Percentiles rank a stretch among this genome's conserved stretches.
Evolutionary conservation across 441 rosid genomes (phyloP).

Genomic region (Flueggea neowawraea): DNA sequence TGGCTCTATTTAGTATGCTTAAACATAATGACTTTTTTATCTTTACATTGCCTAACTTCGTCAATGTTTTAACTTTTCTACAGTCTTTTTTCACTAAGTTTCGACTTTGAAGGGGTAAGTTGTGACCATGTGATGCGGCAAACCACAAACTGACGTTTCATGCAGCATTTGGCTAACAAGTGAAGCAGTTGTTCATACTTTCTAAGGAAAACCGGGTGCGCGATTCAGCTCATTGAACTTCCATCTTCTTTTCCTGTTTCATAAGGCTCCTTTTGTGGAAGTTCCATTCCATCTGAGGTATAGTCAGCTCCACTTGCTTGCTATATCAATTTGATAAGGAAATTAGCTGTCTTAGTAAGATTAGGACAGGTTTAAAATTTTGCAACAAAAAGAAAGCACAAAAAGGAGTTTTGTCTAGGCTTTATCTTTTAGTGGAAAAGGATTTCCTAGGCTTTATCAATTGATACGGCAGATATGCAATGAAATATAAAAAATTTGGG

Average conservation of each 20-base stretch:
- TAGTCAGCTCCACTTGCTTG: not conserved
- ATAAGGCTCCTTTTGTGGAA: not conserved
- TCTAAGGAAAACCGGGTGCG: not conserved
- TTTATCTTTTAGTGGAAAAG: too few relatives aligned
- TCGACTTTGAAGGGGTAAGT: not conserved
- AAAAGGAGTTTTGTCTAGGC: not conserved
- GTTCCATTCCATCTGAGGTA: not conserved
- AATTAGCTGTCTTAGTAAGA: not conserved
- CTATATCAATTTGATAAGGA: not conserved
- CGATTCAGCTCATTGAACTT: not conserved
- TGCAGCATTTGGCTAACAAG: not conserved
- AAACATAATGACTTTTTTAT: not conserved
- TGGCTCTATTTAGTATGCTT: not conserved
- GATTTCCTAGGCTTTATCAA: too few relatives aligned
- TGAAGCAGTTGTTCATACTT: not conserved
- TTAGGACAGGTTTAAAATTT: not conserved
- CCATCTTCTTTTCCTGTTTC: too few relatives aligned
- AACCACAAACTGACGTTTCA: not conserved
- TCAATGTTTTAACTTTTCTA: not conserved
- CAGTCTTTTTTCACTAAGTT: not conserved
- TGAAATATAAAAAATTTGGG: not conserved
- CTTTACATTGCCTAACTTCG: not conserved
- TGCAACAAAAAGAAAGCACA: not conserved
- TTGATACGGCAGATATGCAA: too few relatives aligned
- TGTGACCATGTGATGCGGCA: slow-evolving; percentile 1